Evolutionary conservation across 495 filamentous ascomycete species (phyloP).

Genomic region (Viridothelium virens): DNA sequence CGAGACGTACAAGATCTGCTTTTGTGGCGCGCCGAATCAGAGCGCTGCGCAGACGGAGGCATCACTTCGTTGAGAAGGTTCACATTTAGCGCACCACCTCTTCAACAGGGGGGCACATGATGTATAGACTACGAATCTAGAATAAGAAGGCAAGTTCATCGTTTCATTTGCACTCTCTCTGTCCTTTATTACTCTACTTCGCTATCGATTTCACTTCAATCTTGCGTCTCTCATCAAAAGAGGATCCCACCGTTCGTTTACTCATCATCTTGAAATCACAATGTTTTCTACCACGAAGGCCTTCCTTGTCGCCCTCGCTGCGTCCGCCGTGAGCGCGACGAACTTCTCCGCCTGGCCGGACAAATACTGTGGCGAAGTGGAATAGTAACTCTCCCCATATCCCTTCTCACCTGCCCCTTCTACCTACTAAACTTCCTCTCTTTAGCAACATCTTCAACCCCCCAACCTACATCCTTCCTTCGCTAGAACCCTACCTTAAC

Average conservation of each 20-base stretch:
- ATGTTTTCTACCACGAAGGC: not conserved
- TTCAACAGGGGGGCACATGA: no score
- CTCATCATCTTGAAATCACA: not conserved
- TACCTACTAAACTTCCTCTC: not conserved
- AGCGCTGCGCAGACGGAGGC: no score
- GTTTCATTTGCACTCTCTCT: no score
- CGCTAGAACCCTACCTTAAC: conserved; percentile 2
- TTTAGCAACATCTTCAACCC: not conserved
- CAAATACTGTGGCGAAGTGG: not conserved
- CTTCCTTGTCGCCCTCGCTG: not conserved
- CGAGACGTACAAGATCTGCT: no score
- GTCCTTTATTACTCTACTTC: no score
- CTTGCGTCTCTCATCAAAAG: not conserved
- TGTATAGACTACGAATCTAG: no score
- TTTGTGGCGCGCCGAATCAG: no score
- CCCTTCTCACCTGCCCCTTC: not conserved
- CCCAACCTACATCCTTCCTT: not conserved
- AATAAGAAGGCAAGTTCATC: no score
- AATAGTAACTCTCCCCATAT: not conserved
- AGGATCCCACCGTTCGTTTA: not conserved
- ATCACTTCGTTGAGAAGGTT: no score
- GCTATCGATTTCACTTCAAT: not conserved
- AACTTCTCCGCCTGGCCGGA: conserved; percentile 8
- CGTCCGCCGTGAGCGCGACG: not conserved
- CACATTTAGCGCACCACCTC: no score